Conservation (phyloP, 108 stramenopile genomes). For the Nitzschia sp. region DNA sequence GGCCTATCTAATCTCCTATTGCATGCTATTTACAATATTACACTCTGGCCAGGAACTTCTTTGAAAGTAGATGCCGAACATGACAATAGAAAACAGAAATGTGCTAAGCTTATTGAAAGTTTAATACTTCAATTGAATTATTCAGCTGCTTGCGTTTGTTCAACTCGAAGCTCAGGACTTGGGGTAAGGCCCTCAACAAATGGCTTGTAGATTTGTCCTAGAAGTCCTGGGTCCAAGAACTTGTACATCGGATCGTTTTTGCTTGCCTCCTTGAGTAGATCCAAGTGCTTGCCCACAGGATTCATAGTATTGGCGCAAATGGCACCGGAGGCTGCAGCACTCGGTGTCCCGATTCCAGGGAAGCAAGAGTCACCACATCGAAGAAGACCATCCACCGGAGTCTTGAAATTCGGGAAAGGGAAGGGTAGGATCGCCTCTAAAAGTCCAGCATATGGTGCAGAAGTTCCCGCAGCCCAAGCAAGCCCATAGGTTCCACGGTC, state of each 20-base stretch:
- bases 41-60: too few relatives aligned
- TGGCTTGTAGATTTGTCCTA: conserved; percentile 81
- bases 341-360: conserved; percentile 94
- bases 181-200: conserved; percentile 83
- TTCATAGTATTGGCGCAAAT: conserved; percentile 88
- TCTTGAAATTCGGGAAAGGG: conserved; percentile 91
- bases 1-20: too few relatives aligned
- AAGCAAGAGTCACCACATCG: conserved; percentile 95
- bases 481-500: conserved; percentile 92
- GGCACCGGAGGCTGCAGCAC: conserved; percentile 93
- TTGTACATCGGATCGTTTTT: conserved; percentile 86
- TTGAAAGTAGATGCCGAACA: too few relatives aligned
- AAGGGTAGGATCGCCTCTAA: conserved; percentile 77
- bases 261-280: conserved; percentile 76
- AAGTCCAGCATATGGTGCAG: conserved; percentile 85
- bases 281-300: conserved; percentile 81
- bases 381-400: conserved; percentile 87
- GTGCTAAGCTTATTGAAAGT: neutral
- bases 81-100: too few relatives aligned
- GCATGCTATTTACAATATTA: too few relatives aligned
- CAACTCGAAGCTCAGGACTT: conserved; percentile 67
- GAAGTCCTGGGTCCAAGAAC: conserved; percentile 83
- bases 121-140: neutral
- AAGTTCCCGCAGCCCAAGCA: conserved; percentile 95
- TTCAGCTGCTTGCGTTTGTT: conserved; percentile 7